These are phyloP conservation scores for Suillus decipiens DNA, from an alignment of 768 basidiomycete species.

Conservation along the genomic window DNA sequence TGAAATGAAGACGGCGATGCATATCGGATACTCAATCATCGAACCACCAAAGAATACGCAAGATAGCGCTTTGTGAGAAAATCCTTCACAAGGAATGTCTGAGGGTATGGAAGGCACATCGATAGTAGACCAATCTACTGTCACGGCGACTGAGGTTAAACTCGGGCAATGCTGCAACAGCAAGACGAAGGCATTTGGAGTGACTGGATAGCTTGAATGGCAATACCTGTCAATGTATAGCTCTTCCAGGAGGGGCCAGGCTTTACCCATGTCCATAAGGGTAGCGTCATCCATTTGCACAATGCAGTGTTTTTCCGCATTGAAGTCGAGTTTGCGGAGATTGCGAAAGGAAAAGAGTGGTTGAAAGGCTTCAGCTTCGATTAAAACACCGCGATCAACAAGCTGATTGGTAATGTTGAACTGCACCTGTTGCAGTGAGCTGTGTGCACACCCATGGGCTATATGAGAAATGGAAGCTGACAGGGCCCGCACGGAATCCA, in stretches of 20 bases:
- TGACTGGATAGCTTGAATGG: background rate
- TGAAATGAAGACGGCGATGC: conserved; percentile 27
- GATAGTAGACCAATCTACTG: background rate
- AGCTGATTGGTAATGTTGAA: background rate
- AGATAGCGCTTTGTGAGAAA: background rate
- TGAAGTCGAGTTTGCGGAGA: background rate
- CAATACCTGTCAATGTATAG: background rate
- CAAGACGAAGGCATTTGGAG: background rate
- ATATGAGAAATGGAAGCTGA: background rate
- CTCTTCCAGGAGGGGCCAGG: conserved; percentile 10
- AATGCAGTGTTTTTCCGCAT: background rate
- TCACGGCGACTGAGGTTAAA: background rate
- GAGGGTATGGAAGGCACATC: background rate
- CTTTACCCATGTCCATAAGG: conserved; percentile 2
- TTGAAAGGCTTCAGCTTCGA: background rate
- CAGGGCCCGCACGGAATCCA: background rate
- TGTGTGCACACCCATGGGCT: background rate
- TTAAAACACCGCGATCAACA: background rate
- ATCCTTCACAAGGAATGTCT: conserved; percentile 1
- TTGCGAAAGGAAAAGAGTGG: background rate
- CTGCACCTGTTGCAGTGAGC: background rate
- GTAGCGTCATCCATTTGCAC: background rate
- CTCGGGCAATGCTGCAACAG: conserved; percentile 5
- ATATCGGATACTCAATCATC: background rate
- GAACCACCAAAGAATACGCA: background rate